Conservation (phyloP, 176 grass and related monocot genomes). For the Phoenix dactylifera region DNA sequence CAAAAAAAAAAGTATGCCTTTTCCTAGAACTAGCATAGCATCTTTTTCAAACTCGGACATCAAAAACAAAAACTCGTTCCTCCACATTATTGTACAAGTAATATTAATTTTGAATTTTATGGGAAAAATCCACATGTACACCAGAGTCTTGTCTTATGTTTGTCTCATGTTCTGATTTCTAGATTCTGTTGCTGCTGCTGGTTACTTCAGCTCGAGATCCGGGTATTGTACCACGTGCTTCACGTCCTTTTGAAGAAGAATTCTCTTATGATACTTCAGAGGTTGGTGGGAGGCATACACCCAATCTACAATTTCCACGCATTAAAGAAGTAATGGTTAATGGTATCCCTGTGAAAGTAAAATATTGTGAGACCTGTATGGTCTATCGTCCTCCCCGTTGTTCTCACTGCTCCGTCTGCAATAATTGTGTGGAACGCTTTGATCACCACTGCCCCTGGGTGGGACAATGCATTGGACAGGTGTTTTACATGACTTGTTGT, state of each 20-base stretch:
- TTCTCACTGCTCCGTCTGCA: slow-evolving; percentile 87
- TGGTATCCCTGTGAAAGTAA: slow-evolving; percentile 56
- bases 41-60: too few species aligned
- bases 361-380: slow-evolving; percentile 99
- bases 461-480: slow-evolving; percentile 94
- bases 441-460: slow-evolving; percentile 98
- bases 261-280: slow-evolving; percentile 57
- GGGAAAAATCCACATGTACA: too few species aligned
- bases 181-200: slow-evolving; percentile 85
- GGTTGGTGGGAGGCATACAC: slow-evolving; percentile 30
- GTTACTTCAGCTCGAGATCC: slow-evolving; percentile 91
- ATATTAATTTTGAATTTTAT: too few species aligned
- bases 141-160: background rate
- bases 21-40: too few species aligned
- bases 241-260: slow-evolving; percentile 78
- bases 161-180: slow-evolving; percentile 21
- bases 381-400: slow-evolving; percentile 79
- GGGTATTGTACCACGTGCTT: slow-evolving; percentile 78
- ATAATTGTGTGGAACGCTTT: slow-evolving; percentile 87
- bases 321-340: slow-evolving; percentile 72
- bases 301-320: slow-evolving; percentile 62
- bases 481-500: slow-evolving; percentile 21
- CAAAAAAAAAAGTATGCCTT: too few species aligned
- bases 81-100: too few species aligned
- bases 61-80: too few species aligned